Base-by-base conservation (phyloP, 2,329 filamentous ascomycete genomes). In the Penicillium brasilianum region DNA sequence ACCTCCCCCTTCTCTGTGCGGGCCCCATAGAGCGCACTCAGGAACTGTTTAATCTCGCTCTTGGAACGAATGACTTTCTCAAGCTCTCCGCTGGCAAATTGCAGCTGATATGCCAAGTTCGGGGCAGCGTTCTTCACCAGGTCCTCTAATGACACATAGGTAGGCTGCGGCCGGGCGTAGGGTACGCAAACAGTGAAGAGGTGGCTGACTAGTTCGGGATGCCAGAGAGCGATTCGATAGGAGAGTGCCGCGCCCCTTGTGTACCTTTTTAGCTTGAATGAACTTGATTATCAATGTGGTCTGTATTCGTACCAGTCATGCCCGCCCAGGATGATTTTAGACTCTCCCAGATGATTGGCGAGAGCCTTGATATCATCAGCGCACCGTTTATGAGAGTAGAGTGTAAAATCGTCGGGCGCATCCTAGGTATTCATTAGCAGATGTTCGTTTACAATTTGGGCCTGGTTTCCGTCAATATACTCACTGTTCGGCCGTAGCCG, bases 141-240 rank as follows among this genome's bases (percentile, higher is more conserved):
- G n/a, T 84, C 77, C 69, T 89, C 84, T 1, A 89, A 79, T 1
- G 87, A 80, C 16, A 85, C 64, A 71, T 81, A 91, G 22, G 73
- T 76, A 57, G 74, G 80, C 61, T 70, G 68, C 0, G 90, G 89
- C 2, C 85, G 76, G 3, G 71, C 71, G 75, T 89, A 96, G 0
- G 93, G 91, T 30, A 92, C 93, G 79, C 91, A 95, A 62, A 97
- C 81, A 67, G 86, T 86, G 80, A 97, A 94, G 62, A 97, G 82
- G 69, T 88, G 88, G 41, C 84, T 84, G 65, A 97, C 81, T 13
- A 96, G 81, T 43, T 88, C 79, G 0, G 91, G 92, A 70, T 93
- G 83, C 84, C 88, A 92, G 64, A 90, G 84, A 14, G 89, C 87
- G 59, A 90, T 79, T 57, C 92, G 87, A 83, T 91, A 96, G 57